Percentiles rank a stretch among this genome's conserved stretches.
Evolutionary conservation across 2,329 filamentous ascomycete species (phyloP).

Genomic region (Xylaria multiplex): DNA sequence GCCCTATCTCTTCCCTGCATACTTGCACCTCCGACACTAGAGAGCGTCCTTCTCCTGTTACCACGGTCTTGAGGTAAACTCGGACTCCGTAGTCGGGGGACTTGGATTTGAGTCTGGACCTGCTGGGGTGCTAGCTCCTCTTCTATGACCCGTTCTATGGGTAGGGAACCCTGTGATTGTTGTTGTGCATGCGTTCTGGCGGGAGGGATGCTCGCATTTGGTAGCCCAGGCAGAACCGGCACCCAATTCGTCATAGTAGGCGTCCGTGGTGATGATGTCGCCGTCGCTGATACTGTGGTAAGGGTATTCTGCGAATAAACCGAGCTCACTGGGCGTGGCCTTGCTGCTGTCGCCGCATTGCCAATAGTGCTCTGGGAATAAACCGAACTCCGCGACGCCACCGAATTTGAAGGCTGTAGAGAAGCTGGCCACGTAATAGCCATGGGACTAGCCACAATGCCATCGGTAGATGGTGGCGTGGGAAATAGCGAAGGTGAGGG

Average conservation of each 20-base stretch:
- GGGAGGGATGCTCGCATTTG: not conserved
- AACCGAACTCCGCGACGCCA: conserved; percentile 25
- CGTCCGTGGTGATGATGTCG: conserved; percentile 26
- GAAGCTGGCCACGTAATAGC: conserved; percentile 13
- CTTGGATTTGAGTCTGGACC: conserved; percentile 28
- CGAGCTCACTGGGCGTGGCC: conserved; percentile 30
- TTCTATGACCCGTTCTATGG: conserved; percentile 16
- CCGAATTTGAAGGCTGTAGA: conserved; percentile 23
- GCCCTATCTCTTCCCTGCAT: not conserved
- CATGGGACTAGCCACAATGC: conserved; percentile 24
- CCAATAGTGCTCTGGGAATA: conserved; percentile 27
- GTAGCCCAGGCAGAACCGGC: conserved; percentile 22
- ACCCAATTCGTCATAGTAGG: conserved; percentile 32
- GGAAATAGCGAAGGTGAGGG: conserved; percentile 38
- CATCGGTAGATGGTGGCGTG: conserved; percentile 23
- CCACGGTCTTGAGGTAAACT: conserved; percentile 30
- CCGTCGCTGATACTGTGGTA: conserved; percentile 12
- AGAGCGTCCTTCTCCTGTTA: conserved; percentile 25
- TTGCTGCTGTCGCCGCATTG: conserved; percentile 2
- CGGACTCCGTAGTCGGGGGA: conserved; percentile 34
- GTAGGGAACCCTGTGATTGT: not conserved
- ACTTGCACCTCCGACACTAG: not conserved
- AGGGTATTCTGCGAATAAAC: conserved; percentile 32
- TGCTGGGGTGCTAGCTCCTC: conserved; percentile 17
- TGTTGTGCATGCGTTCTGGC: conserved; percentile 1